phyloP scores from a whole-genome alignment of 148 eudicot species.

The Chenopodium quinoa region DNA sequence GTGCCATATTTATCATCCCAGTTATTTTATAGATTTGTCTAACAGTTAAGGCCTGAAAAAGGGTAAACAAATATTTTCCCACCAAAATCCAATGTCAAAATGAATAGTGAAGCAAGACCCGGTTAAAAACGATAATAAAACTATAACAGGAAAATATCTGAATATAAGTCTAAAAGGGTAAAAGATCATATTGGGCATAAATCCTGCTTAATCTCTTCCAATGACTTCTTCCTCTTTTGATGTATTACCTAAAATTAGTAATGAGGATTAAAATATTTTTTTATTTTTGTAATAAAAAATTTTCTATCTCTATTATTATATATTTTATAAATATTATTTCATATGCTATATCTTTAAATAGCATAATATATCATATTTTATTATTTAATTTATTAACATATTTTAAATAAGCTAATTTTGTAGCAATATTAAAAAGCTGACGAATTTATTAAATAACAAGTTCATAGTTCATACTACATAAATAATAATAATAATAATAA shows the following conservation, averaged over 20 bases:
- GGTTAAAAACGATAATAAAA: slow-evolving; percentile 3
- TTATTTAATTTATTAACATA: too few species aligned
- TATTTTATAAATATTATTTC: too few species aligned
- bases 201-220: slow-evolving; percentile 92
- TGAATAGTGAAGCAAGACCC: slow-evolving; percentile 2
- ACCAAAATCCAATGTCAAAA: background rate
- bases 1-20: slow-evolving; percentile 99
- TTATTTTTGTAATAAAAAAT: too few species aligned
- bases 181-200: slow-evolving; percentile 80
- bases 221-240: slow-evolving; percentile 94
- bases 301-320: too few species aligned
- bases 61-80: background rate
- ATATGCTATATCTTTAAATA: too few species aligned
- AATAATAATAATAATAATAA: too few species aligned
- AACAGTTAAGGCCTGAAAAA: slow-evolving; percentile 78
- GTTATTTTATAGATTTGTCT: slow-evolving; percentile 93
- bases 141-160: background rate
- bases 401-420: too few species aligned
- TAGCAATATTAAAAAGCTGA: too few species aligned
- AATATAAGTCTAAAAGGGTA: background rate
- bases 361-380: too few species aligned
- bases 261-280: too few species aligned
- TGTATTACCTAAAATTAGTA: slow-evolving; percentile 69
- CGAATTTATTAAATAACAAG: too few species aligned
- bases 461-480: too few species aligned